Evolutionary conservation across 1,284 basidiomycete species (phyloP).

Genomic region (Marasmius oreades): DNA sequence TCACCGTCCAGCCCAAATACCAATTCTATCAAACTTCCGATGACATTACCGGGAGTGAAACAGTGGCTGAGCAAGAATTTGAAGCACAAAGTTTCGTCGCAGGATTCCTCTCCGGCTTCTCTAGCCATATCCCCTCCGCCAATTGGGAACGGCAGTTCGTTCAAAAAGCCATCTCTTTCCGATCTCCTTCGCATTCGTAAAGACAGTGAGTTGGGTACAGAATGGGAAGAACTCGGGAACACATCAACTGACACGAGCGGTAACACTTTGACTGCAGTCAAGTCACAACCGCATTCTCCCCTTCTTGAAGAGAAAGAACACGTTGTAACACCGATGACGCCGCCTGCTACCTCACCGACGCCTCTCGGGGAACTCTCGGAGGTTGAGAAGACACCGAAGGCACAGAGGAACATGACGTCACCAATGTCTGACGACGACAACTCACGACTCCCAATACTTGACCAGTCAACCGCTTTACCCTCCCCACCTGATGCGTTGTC

Average conservation of each 20-base stretch:
- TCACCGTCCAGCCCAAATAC: constrained; percentile 35
- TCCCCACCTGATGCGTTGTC: constrained; percentile 59
- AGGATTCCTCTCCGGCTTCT: constrained; percentile 34
- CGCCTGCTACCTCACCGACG: constrained; percentile 9
- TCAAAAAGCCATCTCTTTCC: constrained; percentile 61
- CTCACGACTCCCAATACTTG: constrained; percentile 23
- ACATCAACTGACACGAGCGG: constrained; percentile 45
- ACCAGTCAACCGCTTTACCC: constrained; percentile 32
- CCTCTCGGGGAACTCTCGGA: constrained; percentile 27
- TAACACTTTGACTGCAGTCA: constrained; percentile 30
- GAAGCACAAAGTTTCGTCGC: constrained; percentile 43
- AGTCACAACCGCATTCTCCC: constrained; percentile 20
- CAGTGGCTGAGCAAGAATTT: constrained; percentile 67
- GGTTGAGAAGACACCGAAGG: constrained; percentile 39
- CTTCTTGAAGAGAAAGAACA: constrained; percentile 24
- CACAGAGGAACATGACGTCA: constrained; percentile 29
- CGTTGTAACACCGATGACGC: constrained; percentile 15
- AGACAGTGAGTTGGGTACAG: constrained; percentile 49
- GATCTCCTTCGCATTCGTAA: constrained; percentile 55
- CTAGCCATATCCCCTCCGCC: constrained; percentile 29
- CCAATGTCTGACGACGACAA: constrained; percentile 23
- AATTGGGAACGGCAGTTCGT: constrained; percentile 23
- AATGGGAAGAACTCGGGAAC: constrained; percentile 60
- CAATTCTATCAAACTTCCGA: constrained; percentile 55
- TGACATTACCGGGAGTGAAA: constrained; percentile 68